These are phyloP conservation scores for Colletotrichum limetticola DNA, from an alignment of 2,329 filamentous ascomycete species.

Conservation along the genomic window DNA sequence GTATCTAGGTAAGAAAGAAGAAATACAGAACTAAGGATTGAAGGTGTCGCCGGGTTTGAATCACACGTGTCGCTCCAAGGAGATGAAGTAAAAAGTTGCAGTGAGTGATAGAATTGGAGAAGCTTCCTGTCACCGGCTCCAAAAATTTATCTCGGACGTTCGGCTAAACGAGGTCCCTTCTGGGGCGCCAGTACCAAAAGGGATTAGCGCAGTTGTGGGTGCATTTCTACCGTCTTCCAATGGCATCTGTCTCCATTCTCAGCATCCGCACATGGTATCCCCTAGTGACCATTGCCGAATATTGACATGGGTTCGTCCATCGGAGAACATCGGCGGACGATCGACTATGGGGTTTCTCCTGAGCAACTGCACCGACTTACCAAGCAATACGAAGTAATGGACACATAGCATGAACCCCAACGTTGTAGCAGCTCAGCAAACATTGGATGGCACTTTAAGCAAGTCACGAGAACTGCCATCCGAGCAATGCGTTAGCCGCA, in stretches of 20 bases:
- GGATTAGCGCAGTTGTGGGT: conserved; percentile 41
- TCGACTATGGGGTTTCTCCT: neutral
- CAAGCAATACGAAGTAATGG: too few species aligned
- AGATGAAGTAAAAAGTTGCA: conserved; percentile 40
- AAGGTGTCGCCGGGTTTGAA: conserved; percentile 43
- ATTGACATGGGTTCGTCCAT: conserved; percentile 6
- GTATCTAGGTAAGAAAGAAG: conserved; percentile 44
- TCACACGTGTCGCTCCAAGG: conserved; percentile 40
- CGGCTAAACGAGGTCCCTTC: conserved; percentile 53
- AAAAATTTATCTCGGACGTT: conserved; percentile 55
- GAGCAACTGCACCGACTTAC: neutral
- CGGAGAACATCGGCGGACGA: neutral
- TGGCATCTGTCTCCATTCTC: conserved; percentile 41
- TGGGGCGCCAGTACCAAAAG: conserved; percentile 42
- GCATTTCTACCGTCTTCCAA: conserved; percentile 52
- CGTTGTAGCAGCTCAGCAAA: neutral
- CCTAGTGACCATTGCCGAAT: conserved; percentile 8
- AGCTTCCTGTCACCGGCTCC: conserved; percentile 38
- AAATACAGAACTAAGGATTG: conserved; percentile 42
- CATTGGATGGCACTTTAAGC: neutral
- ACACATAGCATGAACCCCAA: neutral
- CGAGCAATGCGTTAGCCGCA: neutral
- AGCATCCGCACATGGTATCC: conserved; percentile 34
- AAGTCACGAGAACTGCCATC: neutral
- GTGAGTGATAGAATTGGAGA: conserved; percentile 33